Conservation (phyloP, 768 basidiomycete genomes). For the Lentinula guzmanii region DNA sequence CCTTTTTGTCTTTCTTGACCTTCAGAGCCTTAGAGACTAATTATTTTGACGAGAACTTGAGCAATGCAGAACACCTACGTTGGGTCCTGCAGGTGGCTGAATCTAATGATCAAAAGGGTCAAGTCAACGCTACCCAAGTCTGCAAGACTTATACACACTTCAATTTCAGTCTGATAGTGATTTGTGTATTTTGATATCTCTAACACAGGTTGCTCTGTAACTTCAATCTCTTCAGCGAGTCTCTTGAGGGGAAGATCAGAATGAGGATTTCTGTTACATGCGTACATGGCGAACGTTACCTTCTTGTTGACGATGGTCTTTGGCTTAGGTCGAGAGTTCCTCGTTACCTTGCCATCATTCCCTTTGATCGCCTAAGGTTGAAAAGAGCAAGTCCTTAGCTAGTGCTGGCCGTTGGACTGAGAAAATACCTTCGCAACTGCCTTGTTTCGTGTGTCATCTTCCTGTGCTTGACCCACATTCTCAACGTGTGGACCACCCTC, state of each 20-base stretch:
- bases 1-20: conserved; percentile 19
- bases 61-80: background rate
- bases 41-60: background rate
- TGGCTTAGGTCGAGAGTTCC: background rate
- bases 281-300: background rate
- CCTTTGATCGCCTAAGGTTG: background rate
- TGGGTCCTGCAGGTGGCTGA: background rate
- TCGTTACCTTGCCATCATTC: background rate
- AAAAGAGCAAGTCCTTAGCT: background rate
- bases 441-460: background rate
- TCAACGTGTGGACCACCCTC: background rate
- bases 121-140: background rate
- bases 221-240: background rate
- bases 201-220: no score
- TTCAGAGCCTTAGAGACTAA: conserved; percentile 6
- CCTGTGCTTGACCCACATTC: background rate
- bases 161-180: background rate
- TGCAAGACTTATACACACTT: background rate
- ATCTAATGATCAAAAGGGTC: background rate
- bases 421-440: background rate
- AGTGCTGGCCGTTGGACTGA: background rate
- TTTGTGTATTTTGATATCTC: background rate
- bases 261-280: background rate
- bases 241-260: background rate
- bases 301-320: background rate